Evolutionary conservation across 164 flowering plant species (phyloP).

Genomic region (Litsea cubeba): DNA sequence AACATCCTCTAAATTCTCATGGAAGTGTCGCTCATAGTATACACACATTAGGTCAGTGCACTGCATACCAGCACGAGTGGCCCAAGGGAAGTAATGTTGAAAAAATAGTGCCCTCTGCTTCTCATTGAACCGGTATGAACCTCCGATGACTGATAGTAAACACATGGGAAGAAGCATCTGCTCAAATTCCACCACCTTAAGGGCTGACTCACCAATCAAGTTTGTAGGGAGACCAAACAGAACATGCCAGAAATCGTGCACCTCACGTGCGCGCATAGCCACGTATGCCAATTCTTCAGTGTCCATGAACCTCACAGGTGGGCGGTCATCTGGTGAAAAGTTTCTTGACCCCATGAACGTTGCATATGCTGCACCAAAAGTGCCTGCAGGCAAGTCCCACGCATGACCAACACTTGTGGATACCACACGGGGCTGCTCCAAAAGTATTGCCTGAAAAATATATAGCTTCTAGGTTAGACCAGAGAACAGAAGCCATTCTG

Average conservation of each 20-base stretch:
- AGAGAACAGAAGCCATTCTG: too few relatives aligned
- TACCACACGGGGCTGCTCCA: constrained; percentile 81
- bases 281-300: constrained; percentile 89
- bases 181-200: constrained; percentile 92
- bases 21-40: constrained; percentile 79
- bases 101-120: constrained; percentile 72
- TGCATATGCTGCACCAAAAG: constrained; percentile 97
- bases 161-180: constrained; percentile 98
- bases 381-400: constrained; percentile 88
- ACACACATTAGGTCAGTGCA: constrained; percentile 81
- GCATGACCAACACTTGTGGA: constrained; percentile 75
- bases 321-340: constrained; percentile 94
- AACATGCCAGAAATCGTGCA: constrained; percentile 94
- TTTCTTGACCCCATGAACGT: constrained; percentile 93
- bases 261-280: constrained; percentile 89
- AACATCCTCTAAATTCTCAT: constrained; percentile 80
- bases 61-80: constrained; percentile 59
- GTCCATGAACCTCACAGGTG: constrained; percentile 95
- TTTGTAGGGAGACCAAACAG: constrained; percentile 82
- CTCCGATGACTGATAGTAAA: constrained; percentile 77
- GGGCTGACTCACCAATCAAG: constrained; percentile 88
- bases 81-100: constrained; percentile 22
- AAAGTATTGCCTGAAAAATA: constrained; percentile 54
- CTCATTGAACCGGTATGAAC: constrained; percentile 65
- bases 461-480: not conserved